Conservation (phyloP, 129 eudicot species). For the Escallonia herrerae region DNA sequence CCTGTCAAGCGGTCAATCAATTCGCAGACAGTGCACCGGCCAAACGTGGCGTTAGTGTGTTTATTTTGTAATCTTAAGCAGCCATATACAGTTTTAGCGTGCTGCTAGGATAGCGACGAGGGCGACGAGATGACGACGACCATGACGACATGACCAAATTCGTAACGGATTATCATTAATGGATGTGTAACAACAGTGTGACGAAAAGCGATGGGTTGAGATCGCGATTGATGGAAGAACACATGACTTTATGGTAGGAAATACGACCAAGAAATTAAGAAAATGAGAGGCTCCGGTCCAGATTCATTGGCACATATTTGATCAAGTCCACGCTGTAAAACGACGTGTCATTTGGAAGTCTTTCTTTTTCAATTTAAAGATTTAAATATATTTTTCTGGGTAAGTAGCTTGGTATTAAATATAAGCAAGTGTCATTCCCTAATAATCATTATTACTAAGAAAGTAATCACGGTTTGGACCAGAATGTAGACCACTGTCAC, state of each 20-base stretch:
- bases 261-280: slow-evolving; percentile 2
- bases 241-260: neutral
- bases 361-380: neutral
- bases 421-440: neutral
- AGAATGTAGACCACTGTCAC: neutral
- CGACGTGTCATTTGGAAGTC: slow-evolving; percentile 4
- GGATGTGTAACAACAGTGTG: neutral
- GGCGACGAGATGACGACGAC: neutral
- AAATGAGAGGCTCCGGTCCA: slow-evolving; percentile 11
- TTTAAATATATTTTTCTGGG: neutral
- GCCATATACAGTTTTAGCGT: neutral
- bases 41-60: neutral
- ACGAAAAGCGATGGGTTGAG: neutral
- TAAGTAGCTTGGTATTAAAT: neutral
- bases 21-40: too few relatives aligned
- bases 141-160: neutral
- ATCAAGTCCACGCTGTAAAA: slow-evolving; percentile 8
- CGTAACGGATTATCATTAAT: neutral
- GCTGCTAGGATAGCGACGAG: neutral
- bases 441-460: neutral
- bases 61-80: slow-evolving; percentile 3
- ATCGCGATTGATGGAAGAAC: neutral
- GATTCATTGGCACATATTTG: slow-evolving; percentile 16
- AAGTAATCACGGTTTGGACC: slow-evolving; percentile 3
- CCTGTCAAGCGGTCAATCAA: neutral